Evolutionary conservation across 768 basidiomycete species (phyloP).

Genomic region (Lactarius psammicola): DNA sequence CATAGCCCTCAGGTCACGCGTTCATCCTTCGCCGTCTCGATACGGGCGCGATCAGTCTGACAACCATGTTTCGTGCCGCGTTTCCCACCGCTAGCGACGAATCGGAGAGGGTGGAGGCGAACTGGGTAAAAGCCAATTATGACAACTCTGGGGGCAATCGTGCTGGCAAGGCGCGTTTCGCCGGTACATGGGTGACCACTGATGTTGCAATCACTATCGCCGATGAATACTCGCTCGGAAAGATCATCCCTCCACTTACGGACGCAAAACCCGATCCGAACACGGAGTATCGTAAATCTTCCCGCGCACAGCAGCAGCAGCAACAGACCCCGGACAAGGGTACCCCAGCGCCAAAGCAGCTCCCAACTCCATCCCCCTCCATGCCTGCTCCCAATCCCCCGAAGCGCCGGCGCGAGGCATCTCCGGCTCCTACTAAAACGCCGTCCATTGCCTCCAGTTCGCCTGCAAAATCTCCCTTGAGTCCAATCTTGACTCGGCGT

Average conservation of each 20-base stretch:
- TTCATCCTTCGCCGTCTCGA: conserved; percentile 94
- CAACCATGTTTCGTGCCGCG: conserved; percentile 95
- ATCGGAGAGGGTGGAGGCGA: conserved; percentile 75
- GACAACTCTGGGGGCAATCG: conserved; percentile 75
- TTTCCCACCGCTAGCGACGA: conserved; percentile 78
- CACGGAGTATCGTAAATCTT: conserved; percentile 74
- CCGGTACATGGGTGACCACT: conserved; percentile 83
- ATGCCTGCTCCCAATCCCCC: conserved; percentile 35
- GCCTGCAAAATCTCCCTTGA: conserved; percentile 24
- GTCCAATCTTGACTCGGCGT: conserved; percentile 39
- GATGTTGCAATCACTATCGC: conserved; percentile 67
- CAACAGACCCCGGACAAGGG: conserved; percentile 32
- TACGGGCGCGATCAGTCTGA: conserved; percentile 87
- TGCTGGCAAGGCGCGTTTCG: conserved; percentile 64
- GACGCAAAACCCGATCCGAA: conserved; percentile 75
- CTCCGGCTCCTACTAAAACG: conserved; percentile 56
- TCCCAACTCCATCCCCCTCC: conserved; percentile 39
- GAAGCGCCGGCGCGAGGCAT: conserved; percentile 55
- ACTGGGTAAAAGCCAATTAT: conserved; percentile 79
- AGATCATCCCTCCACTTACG: conserved; percentile 63
- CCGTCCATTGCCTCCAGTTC: conserved; percentile 34
- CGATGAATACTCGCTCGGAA: conserved; percentile 57
- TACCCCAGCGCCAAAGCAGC: conserved; percentile 29
- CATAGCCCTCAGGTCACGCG: conserved; percentile 74
- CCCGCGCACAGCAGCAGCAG: conserved; percentile 39